Conservation (phyloP, 2,329 filamentous ascomycete genomes). For the Penicillium sp. region DNA sequence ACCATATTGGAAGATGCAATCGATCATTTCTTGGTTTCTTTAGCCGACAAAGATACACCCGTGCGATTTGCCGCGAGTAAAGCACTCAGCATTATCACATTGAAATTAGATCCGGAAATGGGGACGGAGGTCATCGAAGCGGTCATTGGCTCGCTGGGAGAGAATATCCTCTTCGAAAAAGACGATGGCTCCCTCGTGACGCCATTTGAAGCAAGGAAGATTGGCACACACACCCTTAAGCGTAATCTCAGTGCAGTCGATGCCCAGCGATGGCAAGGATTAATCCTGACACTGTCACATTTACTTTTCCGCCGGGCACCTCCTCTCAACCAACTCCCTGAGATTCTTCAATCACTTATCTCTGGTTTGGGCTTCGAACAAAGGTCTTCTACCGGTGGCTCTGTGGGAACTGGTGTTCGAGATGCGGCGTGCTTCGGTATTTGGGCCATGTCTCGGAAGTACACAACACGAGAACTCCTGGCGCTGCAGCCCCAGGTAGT, state of each 20-base stretch:
- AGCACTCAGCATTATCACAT: conserved; percentile 79
- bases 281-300: conserved; percentile 84
- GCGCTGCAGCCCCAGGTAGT: conserved; percentile 51
- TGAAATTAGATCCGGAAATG: conserved; percentile 77
- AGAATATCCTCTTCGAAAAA: conserved; percentile 60
- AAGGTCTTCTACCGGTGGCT: conserved; percentile 77
- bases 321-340: conserved; percentile 66
- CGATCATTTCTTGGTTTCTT: conserved; percentile 72
- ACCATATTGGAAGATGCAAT: conserved; percentile 76
- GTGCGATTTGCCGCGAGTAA: conserved; percentile 91
- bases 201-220: conserved; percentile 32
- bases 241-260: conserved; percentile 71
- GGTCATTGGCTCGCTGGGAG: conserved; percentile 67
- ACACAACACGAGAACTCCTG: conserved; percentile 74
- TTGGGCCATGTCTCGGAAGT: conserved; percentile 87
- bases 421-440: conserved; percentile 96
- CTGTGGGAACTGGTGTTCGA: conserved; percentile 83
- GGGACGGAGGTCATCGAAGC: conserved; percentile 84
- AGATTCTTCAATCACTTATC: conserved; percentile 74
- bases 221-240: conserved; percentile 44
- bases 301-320: conserved; percentile 82
- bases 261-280: conserved; percentile 84
- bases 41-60: conserved; percentile 86
- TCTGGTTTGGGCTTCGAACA: conserved; percentile 87
- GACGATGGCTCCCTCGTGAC: conserved; percentile 43